Conservation (phyloP, 2,329 filamentous ascomycete genomes). For the Myotisia sp. region DNA sequence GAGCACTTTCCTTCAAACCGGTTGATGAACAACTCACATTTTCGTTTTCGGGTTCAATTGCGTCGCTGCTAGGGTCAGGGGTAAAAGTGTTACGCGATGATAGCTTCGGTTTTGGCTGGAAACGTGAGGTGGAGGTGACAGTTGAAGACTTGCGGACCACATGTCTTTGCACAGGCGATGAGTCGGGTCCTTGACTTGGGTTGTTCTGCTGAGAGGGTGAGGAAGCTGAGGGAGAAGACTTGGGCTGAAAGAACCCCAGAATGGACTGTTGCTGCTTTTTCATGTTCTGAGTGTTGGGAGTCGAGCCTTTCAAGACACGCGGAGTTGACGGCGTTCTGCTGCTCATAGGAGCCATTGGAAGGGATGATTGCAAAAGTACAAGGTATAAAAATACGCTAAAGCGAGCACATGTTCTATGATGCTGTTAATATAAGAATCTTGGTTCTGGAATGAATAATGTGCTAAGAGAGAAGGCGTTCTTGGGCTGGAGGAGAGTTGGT, state of each 20-base stretch:
- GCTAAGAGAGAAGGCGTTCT: too few relatives aligned
- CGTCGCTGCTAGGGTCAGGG: slow-evolving; percentile 70
- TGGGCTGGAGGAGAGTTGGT: too few relatives aligned
- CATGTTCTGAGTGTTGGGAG: slow-evolving; percentile 30
- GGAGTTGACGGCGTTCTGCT: slow-evolving; percentile 4
- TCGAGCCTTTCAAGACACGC: slow-evolving; percentile 15
- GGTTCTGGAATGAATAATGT: too few relatives aligned
- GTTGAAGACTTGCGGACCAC: background rate
- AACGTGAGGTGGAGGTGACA: background rate
- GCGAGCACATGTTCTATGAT: too few relatives aligned
- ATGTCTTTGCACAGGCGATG: slow-evolving; percentile 7
- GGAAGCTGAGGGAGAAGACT: slow-evolving; percentile 34
- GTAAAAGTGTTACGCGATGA: too few relatives aligned
- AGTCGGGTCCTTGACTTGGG: slow-evolving; percentile 8
- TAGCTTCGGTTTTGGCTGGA: too few relatives aligned
- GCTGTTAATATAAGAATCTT: too few relatives aligned
- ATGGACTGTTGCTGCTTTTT: slow-evolving; percentile 60
- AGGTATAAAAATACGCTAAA: too few relatives aligned
- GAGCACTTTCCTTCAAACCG: too few relatives aligned
- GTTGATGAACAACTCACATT: too few relatives aligned
- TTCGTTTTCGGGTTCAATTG: slow-evolving; percentile 53
- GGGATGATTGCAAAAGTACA: too few relatives aligned
- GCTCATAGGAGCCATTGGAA: too few relatives aligned
- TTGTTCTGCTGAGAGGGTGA: slow-evolving; percentile 16
- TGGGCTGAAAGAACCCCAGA: slow-evolving; percentile 60